These are phyloP conservation scores for Mucor piriformis DNA, from an alignment of 371 early-diverging fungal species.

Conservation along the genomic window DNA sequence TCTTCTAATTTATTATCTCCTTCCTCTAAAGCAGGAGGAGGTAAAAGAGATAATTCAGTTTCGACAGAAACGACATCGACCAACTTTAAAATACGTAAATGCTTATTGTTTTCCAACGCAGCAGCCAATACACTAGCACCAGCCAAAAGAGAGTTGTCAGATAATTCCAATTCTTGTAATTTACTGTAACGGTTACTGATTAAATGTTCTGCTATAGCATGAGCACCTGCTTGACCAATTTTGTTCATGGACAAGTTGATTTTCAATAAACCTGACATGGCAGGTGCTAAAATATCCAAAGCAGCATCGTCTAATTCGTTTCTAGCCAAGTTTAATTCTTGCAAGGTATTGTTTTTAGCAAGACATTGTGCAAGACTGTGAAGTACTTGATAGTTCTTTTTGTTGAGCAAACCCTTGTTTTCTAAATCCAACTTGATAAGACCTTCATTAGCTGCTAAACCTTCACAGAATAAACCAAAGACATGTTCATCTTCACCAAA, in stretches of 20 bases:
- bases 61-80: conserved; percentile 41
- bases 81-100: conserved; percentile 45
- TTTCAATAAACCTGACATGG: conserved; percentile 25
- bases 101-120: conserved; percentile 39
- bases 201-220: conserved; percentile 28
- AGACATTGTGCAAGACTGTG: conserved; percentile 29
- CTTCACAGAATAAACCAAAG: conserved; percentile 46
- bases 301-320: conserved; percentile 52
- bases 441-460: conserved; percentile 56
- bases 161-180: conserved; percentile 53
- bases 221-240: conserved; percentile 42
- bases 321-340: conserved; percentile 50
- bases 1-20: conserved; percentile 23
- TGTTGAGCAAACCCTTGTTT: conserved; percentile 50
- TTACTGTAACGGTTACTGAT: conserved; percentile 7
- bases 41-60: conserved; percentile 32
- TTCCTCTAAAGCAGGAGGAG: conserved; percentile 32
- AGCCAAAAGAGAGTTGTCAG: conserved; percentile 56
- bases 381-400: conserved; percentile 11
- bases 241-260: conserved; percentile 53
- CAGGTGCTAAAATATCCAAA: conserved; percentile 28
- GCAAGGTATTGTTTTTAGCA: conserved; percentile 31
- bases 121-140: conserved; percentile 45
- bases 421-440: conserved; percentile 58
- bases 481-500: conserved; percentile 36